Evolutionary conservation across 257 asterid species (phyloP).

Genomic region (Orobanche coerulescens): DNA sequence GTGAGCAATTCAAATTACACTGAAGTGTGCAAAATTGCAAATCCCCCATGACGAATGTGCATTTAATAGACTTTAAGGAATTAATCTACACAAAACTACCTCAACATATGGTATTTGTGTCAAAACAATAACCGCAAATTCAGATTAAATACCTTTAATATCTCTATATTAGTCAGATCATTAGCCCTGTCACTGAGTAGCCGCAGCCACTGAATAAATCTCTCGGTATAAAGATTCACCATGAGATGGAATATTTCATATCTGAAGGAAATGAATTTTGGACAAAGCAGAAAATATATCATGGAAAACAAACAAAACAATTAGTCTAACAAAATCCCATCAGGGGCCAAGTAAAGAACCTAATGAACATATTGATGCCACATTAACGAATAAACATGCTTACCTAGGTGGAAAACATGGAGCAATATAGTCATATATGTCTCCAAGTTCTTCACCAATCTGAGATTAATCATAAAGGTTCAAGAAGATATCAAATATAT

Average conservation of each 20-base stretch:
- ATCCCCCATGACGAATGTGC: neutral
- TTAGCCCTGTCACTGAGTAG: constrained; percentile 88
- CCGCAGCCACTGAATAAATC: constrained; percentile 95
- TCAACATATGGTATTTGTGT: constrained; percentile 6
- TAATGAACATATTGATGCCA: neutral
- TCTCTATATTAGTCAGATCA: constrained; percentile 81
- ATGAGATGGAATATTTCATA: constrained; percentile 97
- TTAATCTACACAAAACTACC: neutral
- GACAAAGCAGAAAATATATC: constrained; percentile 6
- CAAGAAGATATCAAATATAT: constrained; percentile 9
- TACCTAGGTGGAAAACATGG: constrained; percentile 99
- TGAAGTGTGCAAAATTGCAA: neutral
- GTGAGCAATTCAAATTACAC: constrained; percentile 4
- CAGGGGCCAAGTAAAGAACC: constrained; percentile 6
- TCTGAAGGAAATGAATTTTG: constrained; percentile 36
- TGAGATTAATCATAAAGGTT: constrained; percentile 31
- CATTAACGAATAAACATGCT: constrained; percentile 20
- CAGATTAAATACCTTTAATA: constrained; percentile 58
- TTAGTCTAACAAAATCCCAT: constrained; percentile 4
- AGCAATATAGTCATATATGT: constrained; percentile 87
- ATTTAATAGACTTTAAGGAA: constrained; percentile 8
- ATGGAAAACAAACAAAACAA: constrained; percentile 14
- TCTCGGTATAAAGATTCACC: constrained; percentile 97
- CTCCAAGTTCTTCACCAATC: constrained; percentile 99
- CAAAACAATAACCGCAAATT: constrained; percentile 13